These are phyloP conservation scores for Chrysoporthe austroafricana DNA, from an alignment of 2,329 filamentous ascomycete species.

Conservation along the genomic window DNA sequence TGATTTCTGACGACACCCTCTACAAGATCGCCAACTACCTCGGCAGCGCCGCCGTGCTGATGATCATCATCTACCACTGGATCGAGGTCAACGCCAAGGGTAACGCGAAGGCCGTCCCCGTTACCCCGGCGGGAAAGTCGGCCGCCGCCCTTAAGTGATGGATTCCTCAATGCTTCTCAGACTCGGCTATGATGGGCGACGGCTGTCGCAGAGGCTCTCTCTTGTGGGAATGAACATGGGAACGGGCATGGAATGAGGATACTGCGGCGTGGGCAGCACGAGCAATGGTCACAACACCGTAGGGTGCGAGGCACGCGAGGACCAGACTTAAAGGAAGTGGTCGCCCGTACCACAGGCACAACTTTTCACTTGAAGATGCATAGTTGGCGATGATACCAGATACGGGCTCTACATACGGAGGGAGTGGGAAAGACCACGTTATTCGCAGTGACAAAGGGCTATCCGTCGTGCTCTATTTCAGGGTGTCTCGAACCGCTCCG, in stretches of 20 bases:
- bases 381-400: slow-evolving; percentile 20
- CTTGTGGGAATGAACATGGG: neutral
- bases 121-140: slow-evolving; percentile 30
- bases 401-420: slow-evolving; percentile 5
- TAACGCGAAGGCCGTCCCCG: slow-evolving; percentile 33
- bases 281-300: neutral
- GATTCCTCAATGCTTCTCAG: neutral
- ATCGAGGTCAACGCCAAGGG: slow-evolving; percentile 84
- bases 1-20: slow-evolving; percentile 94
- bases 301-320: neutral
- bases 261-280: neutral
- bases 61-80: slow-evolving; percentile 95
- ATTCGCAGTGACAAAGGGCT: neutral
- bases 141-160: slow-evolving; percentile 23
- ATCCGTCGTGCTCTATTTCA: neutral
- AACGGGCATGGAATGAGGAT: neutral
- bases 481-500: neutral
- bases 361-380: neutral
- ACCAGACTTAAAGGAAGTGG: neutral
- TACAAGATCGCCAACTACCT: slow-evolving; percentile 93
- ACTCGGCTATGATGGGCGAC: neutral
- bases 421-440: neutral
- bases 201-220: neutral
- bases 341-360: neutral
- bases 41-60: slow-evolving; percentile 83